These are phyloP conservation scores for Xylaria arbuscula DNA, from an alignment of 2,329 filamentous ascomycete genomes.

Conservation along the genomic window DNA sequence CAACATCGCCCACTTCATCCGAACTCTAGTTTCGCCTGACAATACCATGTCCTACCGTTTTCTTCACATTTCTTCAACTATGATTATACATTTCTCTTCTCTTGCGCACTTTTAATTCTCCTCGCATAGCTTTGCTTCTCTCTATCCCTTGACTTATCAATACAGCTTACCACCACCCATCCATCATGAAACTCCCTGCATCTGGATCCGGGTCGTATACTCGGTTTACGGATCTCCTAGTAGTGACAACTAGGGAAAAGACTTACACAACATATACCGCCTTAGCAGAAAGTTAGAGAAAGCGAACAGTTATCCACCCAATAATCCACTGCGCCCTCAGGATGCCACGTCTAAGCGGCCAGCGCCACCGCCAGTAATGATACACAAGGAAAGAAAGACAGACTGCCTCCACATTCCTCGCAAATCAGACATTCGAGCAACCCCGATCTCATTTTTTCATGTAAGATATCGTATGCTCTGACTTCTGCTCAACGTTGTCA, in stretches of 20 bases:
- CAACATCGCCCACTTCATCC: constrained; percentile 4
- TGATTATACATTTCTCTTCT: constrained; percentile 14
- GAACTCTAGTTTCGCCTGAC: constrained; percentile 4
- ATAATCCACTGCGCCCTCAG: constrained; percentile 14
- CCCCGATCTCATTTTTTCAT: constrained; percentile 17
- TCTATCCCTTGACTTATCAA: constrained; percentile 19
- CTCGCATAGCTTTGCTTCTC: constrained; percentile 25
- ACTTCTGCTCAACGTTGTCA: constrained; percentile 38
- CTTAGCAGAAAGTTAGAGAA: constrained; percentile 16
- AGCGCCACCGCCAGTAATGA: constrained; percentile 18
- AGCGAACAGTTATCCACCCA: constrained; percentile 4
- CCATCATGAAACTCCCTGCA: constrained; percentile 23
- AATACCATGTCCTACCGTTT: neutral
- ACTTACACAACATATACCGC: constrained; percentile 24
- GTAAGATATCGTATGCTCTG: constrained; percentile 35
- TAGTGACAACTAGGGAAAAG: constrained; percentile 3
- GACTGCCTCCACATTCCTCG: constrained; percentile 11
- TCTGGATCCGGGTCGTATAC: constrained; percentile 13
- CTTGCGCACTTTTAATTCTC: constrained; percentile 13
- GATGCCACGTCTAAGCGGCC: constrained; percentile 22
- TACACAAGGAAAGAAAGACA: constrained; percentile 16
- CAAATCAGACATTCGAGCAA: constrained; percentile 7
- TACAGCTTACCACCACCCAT: constrained; percentile 27
- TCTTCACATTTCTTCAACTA: constrained; percentile 8
- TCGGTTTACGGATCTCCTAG: constrained; percentile 13